A percentile compares a stretch with the other conserved stretches of the same genome.
These are phyloP conservation scores for Cotoneaster glaucophyllus DNA, from an alignment of 306 rosid genomes.

Conservation along the genomic window DNA sequence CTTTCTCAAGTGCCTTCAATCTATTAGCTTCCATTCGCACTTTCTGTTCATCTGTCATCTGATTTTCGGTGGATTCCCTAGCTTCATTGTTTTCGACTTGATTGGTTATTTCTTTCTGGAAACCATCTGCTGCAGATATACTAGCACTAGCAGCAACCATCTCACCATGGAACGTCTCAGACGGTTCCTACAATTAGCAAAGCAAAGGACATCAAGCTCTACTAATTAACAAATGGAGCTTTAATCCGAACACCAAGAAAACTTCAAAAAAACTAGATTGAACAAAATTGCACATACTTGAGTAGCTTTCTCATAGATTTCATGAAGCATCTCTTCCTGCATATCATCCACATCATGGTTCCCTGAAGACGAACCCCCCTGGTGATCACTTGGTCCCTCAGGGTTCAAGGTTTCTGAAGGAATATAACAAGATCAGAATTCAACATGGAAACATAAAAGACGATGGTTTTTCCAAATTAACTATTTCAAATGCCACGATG, in stretches of 20 bases:
- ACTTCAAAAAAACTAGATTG: neutral
- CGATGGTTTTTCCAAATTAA: neutral
- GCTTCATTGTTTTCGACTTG: conserved; percentile 28
- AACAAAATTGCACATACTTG: conserved; percentile 49
- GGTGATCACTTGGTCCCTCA: conserved; percentile 33
- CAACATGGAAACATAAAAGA: neutral
- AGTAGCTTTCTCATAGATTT: conserved; percentile 43
- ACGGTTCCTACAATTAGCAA: conserved; percentile 40
- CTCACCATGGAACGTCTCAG: conserved; percentile 23
- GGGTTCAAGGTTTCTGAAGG: conserved; percentile 32
- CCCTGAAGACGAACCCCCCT: conserved; percentile 33
- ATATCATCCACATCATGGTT: conserved; percentile 37
- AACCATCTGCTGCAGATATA: neutral
- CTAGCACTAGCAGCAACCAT: neutral
- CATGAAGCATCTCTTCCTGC: conserved; percentile 55
- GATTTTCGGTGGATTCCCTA: conserved; percentile 22
- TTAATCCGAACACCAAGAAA: neutral
- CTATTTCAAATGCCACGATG: neutral
- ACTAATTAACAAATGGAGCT: neutral
- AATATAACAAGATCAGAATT: conserved; percentile 13
- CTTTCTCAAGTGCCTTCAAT: conserved; percentile 82
- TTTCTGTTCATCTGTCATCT: conserved; percentile 69
- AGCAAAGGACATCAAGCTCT: neutral
- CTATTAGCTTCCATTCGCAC: conserved; percentile 81
- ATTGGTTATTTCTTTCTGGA: conserved; percentile 15